These are phyloP conservation scores for Tulasnella sp. DNA, from an alignment of 768 basidiomycete species.

Conservation along the genomic window DNA sequence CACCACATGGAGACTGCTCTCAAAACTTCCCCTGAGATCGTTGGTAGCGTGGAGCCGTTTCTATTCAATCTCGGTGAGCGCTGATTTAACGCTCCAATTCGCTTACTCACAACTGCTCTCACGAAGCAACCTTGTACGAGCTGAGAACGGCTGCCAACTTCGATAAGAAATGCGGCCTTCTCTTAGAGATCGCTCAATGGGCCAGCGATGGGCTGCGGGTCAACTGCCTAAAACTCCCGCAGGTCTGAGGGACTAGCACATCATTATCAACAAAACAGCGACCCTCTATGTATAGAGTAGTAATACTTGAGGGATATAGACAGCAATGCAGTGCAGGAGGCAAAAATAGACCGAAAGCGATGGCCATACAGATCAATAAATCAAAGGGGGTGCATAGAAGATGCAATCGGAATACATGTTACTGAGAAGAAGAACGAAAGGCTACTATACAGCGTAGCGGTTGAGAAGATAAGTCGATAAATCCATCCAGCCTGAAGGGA, in stretches of 20 bases:
- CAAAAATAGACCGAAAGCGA: not conserved
- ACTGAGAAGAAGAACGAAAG: no score
- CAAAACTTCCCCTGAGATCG: conserved; percentile 52
- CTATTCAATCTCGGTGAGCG: conserved; percentile 72
- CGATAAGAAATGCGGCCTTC: conserved; percentile 64
- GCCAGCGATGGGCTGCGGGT: conserved; percentile 74
- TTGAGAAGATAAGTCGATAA: conserved; percentile 10
- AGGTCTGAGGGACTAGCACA: not conserved
- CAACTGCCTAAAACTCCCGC: conserved; percentile 57
- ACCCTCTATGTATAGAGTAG: no score
- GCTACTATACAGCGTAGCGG: not conserved
- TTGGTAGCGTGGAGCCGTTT: conserved; percentile 71
- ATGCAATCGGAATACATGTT: not conserved
- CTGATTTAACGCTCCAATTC: not conserved
- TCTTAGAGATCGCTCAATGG: conserved; percentile 74
- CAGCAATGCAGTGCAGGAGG: not conserved
- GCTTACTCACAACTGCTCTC: not conserved
- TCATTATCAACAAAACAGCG: no score
- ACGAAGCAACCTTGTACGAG: conserved; percentile 69
- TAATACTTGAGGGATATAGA: not conserved
- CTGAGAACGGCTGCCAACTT: conserved; percentile 60
- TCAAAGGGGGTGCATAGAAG: not conserved
- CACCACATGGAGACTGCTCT: conserved; percentile 55
- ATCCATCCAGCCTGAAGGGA: conserved; percentile 17
- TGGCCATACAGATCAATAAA: not conserved